Percentiles rank a stretch among this genome's conserved stretches.
Conservation (phyloP, 768 basidiomycete genomes). For the Suillus occidentalis region DNA sequence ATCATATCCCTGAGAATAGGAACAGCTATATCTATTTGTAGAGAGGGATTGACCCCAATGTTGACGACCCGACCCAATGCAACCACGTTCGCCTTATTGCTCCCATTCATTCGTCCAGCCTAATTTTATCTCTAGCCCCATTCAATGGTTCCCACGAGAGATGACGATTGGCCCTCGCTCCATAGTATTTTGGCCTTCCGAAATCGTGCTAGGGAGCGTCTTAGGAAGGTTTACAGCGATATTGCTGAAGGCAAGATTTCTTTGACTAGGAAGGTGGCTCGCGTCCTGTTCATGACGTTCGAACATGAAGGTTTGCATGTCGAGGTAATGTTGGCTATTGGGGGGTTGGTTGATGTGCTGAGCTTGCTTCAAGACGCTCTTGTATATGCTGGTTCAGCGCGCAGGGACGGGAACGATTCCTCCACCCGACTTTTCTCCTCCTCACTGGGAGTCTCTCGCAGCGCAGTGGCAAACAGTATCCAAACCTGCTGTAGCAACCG, state of each 20-base stretch:
- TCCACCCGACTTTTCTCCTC: conserved; percentile 71
- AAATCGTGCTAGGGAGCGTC: conserved; percentile 69
- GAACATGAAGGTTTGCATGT: conserved; percentile 90
- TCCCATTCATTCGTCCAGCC: not conserved
- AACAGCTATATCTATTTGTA: conserved; percentile 33
- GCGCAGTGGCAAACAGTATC: conserved; percentile 48
- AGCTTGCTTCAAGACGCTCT: conserved; percentile 55
- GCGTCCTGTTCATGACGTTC: conserved; percentile 87
- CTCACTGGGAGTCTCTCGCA: conserved; percentile 65
- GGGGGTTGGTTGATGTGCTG: conserved; percentile 3
- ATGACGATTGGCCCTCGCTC: conserved; percentile 87
- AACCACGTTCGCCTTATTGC: conserved; percentile 55
- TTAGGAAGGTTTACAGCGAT: conserved; percentile 72
- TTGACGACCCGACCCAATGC: conserved; percentile 84
- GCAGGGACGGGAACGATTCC: conserved; percentile 77
- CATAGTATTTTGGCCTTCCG: conserved; percentile 73
- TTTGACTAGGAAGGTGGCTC: conserved; percentile 65
- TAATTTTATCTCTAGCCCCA: conserved; percentile 59
- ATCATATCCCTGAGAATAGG: not conserved
- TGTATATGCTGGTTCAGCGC: conserved; percentile 92
- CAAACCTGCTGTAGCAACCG: conserved; percentile 40
- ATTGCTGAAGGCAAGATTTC: conserved; percentile 49
- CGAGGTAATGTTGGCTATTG: conserved; percentile 48
- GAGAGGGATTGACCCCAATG: conserved; percentile 95
- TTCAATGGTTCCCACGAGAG: conserved; percentile 77